phyloP scores from a whole-genome alignment of 306 rosid species.

The Prinsepia uniflora region DNA sequence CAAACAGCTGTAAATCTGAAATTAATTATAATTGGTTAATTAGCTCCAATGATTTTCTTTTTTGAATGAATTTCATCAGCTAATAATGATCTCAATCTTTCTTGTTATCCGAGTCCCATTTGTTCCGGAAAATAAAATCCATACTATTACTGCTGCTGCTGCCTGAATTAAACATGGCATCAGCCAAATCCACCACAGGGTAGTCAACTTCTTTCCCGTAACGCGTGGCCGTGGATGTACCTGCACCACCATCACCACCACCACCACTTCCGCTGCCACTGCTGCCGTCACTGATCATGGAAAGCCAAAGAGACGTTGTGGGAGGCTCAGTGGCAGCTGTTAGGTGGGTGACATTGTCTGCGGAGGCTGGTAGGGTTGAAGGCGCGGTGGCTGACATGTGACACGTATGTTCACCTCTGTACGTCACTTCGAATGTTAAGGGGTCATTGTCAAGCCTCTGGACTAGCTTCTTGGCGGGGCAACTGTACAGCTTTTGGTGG shows the following conservation, averaged over 20 bases:
- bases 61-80: too few species aligned
- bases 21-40: background rate
- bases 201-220: constrained; percentile 28
- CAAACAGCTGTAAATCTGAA: background rate
- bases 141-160: constrained; percentile 46
- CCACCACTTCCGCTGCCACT: background rate
- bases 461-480: constrained; percentile 69
- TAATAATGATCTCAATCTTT: constrained; percentile 12
- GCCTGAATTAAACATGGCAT: constrained; percentile 62
- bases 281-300: constrained; percentile 13
- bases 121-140: constrained; percentile 54
- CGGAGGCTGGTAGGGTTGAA: constrained; percentile 27
- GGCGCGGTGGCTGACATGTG: constrained; percentile 74
- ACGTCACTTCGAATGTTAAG: constrained; percentile 43
- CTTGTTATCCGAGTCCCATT: constrained; percentile 35
- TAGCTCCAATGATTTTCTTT: background rate
- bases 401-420: constrained; percentile 56
- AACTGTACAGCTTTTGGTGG: constrained; percentile 57
- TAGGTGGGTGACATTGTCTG: background rate
- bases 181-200: constrained; percentile 59
- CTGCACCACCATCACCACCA: constrained; percentile 4
- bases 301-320: constrained; percentile 24
- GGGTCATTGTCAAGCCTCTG: constrained; percentile 54
- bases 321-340: constrained; percentile 4
- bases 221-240: constrained; percentile 29